phyloP scores from a whole-genome alignment of 257 asterid species.

The Primulina eburnea region DNA sequence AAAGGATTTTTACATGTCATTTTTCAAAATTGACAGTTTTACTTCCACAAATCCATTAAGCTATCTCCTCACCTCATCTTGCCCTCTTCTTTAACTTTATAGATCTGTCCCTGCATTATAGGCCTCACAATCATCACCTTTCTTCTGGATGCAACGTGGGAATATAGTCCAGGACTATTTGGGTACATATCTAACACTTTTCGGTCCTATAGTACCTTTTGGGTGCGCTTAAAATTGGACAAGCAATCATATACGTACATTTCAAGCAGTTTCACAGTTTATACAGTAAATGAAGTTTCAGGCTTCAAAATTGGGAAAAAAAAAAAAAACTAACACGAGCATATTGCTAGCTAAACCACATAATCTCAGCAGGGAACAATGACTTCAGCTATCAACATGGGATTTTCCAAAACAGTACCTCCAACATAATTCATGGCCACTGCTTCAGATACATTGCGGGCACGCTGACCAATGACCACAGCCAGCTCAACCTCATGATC shows the following conservation, averaged over 20 bases:
- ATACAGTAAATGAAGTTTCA: background rate
- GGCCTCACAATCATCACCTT: background rate
- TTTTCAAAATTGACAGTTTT: no score
- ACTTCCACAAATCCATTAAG: background rate
- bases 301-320: background rate
- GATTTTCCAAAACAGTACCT: constrained; percentile 37
- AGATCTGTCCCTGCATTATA: background rate
- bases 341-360: background rate
- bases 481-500: constrained; percentile 99
- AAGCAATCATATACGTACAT: background rate
- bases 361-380: background rate
- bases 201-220: background rate
- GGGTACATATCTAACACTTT: background rate
- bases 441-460: constrained; percentile 80
- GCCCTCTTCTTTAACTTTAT: background rate
- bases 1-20: background rate
- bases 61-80: background rate
- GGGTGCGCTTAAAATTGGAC: background rate
- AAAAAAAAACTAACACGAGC: background rate
- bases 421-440: constrained; percentile 81
- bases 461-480: constrained; percentile 79
- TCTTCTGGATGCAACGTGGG: background rate
- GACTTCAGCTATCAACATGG: background rate
- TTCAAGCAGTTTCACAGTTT: background rate
- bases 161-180: background rate